Conservation (phyloP, 768 basidiomycete genomes). For the Sporobolomyces roseus region DNA sequence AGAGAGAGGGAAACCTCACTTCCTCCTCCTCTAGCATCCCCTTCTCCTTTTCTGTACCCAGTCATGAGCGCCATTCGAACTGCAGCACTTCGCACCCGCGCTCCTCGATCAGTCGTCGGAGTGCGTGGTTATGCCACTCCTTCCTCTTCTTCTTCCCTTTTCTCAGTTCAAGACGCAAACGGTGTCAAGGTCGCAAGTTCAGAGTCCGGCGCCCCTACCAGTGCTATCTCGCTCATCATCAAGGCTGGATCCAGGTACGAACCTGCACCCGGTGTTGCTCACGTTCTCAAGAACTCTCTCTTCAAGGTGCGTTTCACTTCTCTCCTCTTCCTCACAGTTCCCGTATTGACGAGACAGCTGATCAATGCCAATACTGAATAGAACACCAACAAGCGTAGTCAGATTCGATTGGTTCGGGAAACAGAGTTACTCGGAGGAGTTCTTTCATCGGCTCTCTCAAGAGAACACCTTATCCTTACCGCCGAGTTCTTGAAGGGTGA, state of each 20-base stretch:
- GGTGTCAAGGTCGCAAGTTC: slow-evolving; percentile 82
- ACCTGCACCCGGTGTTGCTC: slow-evolving; percentile 80
- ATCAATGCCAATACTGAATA: slow-evolving; percentile 47
- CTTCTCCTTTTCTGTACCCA: neutral
- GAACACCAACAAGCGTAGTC: slow-evolving; percentile 81
- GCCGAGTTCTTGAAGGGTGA: slow-evolving; percentile 93
- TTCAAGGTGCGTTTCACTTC: slow-evolving; percentile 72
- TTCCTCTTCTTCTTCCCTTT: slow-evolving; percentile 20
- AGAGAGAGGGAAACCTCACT: neutral
- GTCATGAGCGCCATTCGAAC: slow-evolving; percentile 18
- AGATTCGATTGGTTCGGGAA: slow-evolving; percentile 83
- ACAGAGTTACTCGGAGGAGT: slow-evolving; percentile 90
- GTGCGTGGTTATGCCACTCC: slow-evolving; percentile 27
- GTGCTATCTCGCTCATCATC: slow-evolving; percentile 80
- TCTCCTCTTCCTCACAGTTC: neutral
- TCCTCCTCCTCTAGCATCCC: neutral
- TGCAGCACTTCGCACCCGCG: slow-evolving; percentile 15
- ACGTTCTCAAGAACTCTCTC: slow-evolving; percentile 94
- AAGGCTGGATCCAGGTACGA: slow-evolving; percentile 90
- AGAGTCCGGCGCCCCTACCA: slow-evolving; percentile 76
- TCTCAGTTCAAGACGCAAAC: slow-evolving; percentile 53
- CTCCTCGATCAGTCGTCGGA: slow-evolving; percentile 15
- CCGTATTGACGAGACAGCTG: neutral
- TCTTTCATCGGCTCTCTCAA: slow-evolving; percentile 72
- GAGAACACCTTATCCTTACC: slow-evolving; percentile 87